Percentiles rank a stretch among this genome's conserved stretches.
phyloP scores from a whole-genome alignment of 768 basidiomycete genomes.

The Hysterangium stoloniferum region DNA sequence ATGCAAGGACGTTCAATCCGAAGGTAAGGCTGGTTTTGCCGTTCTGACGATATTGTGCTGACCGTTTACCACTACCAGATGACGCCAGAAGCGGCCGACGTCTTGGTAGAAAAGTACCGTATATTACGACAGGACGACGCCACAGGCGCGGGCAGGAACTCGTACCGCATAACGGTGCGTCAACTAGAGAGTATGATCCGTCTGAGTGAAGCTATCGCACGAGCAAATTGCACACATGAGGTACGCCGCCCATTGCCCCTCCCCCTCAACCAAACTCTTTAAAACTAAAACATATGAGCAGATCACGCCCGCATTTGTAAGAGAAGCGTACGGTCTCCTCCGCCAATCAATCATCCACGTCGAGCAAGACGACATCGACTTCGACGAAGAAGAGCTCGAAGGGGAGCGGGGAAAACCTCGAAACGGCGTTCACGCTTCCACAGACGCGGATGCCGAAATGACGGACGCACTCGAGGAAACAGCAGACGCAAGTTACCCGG shows the following conservation, averaged over 20 bases:
- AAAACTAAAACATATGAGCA: slow-evolving; percentile 21
- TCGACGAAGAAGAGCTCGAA: slow-evolving; percentile 83
- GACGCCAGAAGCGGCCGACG: slow-evolving; percentile 84
- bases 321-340: slow-evolving; percentile 90
- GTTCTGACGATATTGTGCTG: neutral
- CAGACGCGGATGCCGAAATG: slow-evolving; percentile 43
- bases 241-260: slow-evolving; percentile 41
- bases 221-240: slow-evolving; percentile 94
- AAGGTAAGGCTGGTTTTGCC: slow-evolving; percentile 50
- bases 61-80: slow-evolving; percentile 42
- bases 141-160: slow-evolving; percentile 79
- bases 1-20: slow-evolving; percentile 94
- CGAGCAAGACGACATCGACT: slow-evolving; percentile 96
- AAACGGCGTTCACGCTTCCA: slow-evolving; percentile 21
- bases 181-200: slow-evolving; percentile 99
- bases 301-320: slow-evolving; percentile 91
- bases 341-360: slow-evolving; percentile 98
- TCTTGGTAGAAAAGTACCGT: slow-evolving; percentile 93
- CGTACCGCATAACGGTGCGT: slow-evolving; percentile 95
- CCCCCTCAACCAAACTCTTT: neutral
- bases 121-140: slow-evolving; percentile 89
- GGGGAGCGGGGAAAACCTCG: slow-evolving; percentile 32
- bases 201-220: slow-evolving; percentile 91
- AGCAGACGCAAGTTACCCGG: slow-evolving; percentile 27
- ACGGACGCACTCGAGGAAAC: slow-evolving; percentile 45